Evolutionary conservation across 306 rosid species (phyloP).

Genomic region (Luffa aegyptiaca): DNA sequence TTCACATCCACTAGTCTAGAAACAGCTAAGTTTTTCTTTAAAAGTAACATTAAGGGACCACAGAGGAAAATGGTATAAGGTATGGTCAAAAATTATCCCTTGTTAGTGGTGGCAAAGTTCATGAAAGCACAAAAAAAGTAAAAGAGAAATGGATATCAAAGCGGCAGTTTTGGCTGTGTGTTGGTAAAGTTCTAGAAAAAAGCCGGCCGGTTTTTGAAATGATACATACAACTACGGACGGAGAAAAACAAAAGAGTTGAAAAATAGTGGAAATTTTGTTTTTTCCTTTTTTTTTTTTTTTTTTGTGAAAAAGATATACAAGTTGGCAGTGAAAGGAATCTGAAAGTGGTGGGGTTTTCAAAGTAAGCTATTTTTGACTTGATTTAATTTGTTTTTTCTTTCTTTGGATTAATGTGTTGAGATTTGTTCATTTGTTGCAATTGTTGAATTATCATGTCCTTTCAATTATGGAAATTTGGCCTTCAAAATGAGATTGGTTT

Average conservation of each 20-base stretch:
- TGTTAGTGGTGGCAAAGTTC: background rate
- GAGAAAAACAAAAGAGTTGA: too few relatives aligned
- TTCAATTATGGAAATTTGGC: background rate
- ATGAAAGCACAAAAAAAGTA: background rate
- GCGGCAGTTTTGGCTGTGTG: background rate
- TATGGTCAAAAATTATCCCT: background rate
- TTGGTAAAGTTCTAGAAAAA: background rate
- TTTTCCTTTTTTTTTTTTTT: too few relatives aligned
- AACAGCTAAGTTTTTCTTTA: background rate
- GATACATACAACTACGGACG: background rate
- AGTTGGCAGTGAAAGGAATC: background rate
- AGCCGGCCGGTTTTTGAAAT: background rate
- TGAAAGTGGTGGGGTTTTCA: background rate
- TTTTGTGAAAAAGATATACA: too few relatives aligned
- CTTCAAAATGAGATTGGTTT: background rate
- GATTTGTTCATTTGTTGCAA: background rate
- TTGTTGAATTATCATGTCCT: background rate
- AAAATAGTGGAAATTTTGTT: too few relatives aligned
- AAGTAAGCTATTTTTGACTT: background rate
- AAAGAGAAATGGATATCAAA: background rate
- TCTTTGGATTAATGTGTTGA: background rate
- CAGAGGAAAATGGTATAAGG: background rate
- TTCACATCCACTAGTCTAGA: background rate
- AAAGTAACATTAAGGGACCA: background rate
- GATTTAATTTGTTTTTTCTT: background rate